These are phyloP conservation scores for Lomentospora prolificans DNA, from an alignment of 2,329 filamentous ascomycete genomes.

Conservation along the genomic window DNA sequence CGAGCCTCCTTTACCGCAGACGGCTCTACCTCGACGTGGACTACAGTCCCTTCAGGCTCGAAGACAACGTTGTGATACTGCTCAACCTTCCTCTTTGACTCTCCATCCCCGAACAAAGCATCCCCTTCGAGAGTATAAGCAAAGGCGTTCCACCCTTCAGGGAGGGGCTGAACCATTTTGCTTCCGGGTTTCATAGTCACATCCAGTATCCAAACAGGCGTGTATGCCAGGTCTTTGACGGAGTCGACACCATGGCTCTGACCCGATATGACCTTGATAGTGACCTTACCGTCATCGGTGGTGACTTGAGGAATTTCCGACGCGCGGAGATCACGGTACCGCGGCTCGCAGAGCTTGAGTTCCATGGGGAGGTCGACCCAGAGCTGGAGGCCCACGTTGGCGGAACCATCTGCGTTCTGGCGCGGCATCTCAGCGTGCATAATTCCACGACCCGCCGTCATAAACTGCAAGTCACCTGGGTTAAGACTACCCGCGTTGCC, in stretches of 20 bases:
- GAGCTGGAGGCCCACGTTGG: conserved; percentile 82
- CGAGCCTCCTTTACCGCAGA: conserved; percentile 49
- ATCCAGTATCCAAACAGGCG: conserved; percentile 93
- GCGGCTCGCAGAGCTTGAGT: conserved; percentile 80
- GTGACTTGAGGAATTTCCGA: conserved; percentile 69
- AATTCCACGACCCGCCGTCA: conserved; percentile 88
- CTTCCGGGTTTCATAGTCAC: conserved; percentile 72
- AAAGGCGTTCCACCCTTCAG: conserved; percentile 80
- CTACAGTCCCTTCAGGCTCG: conserved; percentile 63
- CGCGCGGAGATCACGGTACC: conserved; percentile 77
- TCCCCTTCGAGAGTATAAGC: conserved; percentile 74
- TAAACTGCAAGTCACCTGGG: conserved; percentile 89
- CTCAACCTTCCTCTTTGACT: conserved; percentile 42
- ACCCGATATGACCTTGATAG: conserved; percentile 84
- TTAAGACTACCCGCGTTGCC: conserved; percentile 77
- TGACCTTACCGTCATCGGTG: conserved; percentile 62
- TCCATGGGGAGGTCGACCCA: conserved; percentile 85
- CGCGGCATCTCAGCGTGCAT: conserved; percentile 94
- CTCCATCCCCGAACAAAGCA: conserved; percentile 49
- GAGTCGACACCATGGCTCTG: conserved; percentile 76
- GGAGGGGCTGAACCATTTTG: conserved; percentile 63
- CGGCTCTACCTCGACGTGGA: conserved; percentile 60
- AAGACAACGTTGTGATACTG: conserved; percentile 88
- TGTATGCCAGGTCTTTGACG: conserved; percentile 85
- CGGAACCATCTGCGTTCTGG: conserved; percentile 62